These are phyloP conservation scores for Solanum corneliomulleri DNA, from an alignment of 257 asterid genomes.

Conservation along the genomic window DNA sequence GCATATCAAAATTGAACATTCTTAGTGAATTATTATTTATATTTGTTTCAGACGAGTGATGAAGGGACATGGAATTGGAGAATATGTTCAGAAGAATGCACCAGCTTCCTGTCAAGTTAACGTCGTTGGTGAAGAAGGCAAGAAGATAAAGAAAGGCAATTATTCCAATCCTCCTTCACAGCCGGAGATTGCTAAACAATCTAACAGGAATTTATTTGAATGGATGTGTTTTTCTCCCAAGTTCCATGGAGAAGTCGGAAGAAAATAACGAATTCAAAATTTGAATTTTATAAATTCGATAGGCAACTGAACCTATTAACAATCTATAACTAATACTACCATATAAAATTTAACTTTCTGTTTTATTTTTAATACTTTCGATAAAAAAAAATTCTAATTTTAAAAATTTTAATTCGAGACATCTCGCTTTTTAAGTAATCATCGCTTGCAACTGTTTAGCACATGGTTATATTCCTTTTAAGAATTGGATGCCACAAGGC, in stretches of 20 bases:
- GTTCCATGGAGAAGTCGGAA: background rate
- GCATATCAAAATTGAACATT: background rate
- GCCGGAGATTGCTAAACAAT: conserved; percentile 8
- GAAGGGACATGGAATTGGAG: conserved; percentile 53
- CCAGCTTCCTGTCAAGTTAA: conserved; percentile 54
- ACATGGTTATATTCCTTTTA: background rate
- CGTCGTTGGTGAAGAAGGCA: conserved; percentile 24
- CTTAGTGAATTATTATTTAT: background rate
- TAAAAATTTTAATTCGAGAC: rapidly evolving
- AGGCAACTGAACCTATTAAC: background rate
- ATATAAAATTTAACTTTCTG: background rate
- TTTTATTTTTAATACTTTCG: no score
- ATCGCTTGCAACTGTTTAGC: background rate
- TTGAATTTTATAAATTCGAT: background rate
- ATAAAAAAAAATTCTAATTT: no score
- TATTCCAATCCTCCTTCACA: background rate
- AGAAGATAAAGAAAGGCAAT: background rate
- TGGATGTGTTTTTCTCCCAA: conserved; percentile 35
- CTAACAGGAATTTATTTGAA: conserved; percentile 46
- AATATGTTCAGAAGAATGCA: conserved; percentile 56
- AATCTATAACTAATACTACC: background rate
- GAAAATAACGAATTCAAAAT: background rate
- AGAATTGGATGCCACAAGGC: background rate
- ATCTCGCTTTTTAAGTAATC: background rate
- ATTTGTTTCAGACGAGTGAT: conserved; percentile 31